Percentiles rank a stretch among this genome's conserved stretches.
Evolutionary conservation across 345 rosid species (phyloP).

Genomic region (Hibiscus syriacus): DNA sequence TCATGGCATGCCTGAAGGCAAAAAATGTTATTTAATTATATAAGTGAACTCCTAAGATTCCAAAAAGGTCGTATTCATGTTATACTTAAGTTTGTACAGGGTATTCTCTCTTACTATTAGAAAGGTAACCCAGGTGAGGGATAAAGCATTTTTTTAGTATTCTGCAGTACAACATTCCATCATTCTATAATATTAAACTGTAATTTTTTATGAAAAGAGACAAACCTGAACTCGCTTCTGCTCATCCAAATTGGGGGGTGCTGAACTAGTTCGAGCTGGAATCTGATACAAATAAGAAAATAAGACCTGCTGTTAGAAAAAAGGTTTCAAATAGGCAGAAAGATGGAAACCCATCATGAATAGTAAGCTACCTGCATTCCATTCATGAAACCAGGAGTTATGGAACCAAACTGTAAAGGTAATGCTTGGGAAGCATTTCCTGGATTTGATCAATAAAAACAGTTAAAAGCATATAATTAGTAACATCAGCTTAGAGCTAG

Average conservation of each 20-base stretch:
- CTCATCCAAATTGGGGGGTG: not conserved
- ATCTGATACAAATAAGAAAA: not conserved
- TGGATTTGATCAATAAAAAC: constrained; percentile 22
- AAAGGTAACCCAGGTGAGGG: not conserved
- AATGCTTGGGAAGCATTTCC: constrained; percentile 61
- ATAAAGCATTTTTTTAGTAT: not conserved
- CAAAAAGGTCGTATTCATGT: not conserved
- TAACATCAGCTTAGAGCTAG: not conserved
- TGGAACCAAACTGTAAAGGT: constrained; percentile 78
- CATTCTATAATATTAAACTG: not conserved
- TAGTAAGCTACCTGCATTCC: constrained; percentile 59
- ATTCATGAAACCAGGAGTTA: constrained; percentile 67
- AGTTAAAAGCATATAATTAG: not conserved
- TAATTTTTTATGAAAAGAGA: not conserved
- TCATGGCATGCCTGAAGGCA: constrained; percentile 56
- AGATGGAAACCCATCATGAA: not conserved
- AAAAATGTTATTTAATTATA: constrained; percentile 13
- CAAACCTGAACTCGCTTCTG: constrained; percentile 41
- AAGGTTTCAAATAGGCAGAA: not conserved
- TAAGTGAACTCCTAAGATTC: not conserved
- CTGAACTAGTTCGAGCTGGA: not conserved
- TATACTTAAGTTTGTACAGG: not conserved
- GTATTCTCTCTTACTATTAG: not conserved
- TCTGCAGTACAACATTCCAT: not conserved
- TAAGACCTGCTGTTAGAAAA: not conserved